Evolutionary conservation across 495 filamentous ascomycete genomes (phyloP), one percentile per base, ranked within the genome.

Genomic region (Aspergillus carlsbadensis): DNA sequence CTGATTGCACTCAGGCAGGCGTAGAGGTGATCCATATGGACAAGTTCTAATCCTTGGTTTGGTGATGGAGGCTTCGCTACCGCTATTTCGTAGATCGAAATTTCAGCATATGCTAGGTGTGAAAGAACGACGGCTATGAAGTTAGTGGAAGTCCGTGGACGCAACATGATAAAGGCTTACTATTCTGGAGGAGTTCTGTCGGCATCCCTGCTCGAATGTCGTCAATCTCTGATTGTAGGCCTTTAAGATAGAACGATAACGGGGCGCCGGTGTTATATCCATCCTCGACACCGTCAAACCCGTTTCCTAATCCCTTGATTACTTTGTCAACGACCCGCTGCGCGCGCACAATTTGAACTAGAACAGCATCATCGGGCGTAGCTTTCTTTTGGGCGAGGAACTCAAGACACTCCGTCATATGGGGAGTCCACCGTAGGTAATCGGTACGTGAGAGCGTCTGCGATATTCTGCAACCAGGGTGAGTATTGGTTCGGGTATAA

Each of bases 1-100:
- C 56, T 55, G 5, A 61, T 55, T 2, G 46, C 50, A 51, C 59
- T 35, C n/a, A 66, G 58, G 48, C 57, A 63, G 1, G 54, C 37
- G 52, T 63, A 63, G 35, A 66, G 60, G 17, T 59, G 33, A 20
- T 61, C 55, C 4, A 61, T 44, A 4, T 57, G 54, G 13, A 48
- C 35, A 17, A 44, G 21, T 14, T 50, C 36, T 20, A 59, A 42
- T 10, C 44, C 57, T 5, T 49, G 41, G 29, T 21, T 11, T 20
- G 49, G 10, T 3, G 29, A 11, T 15, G 33, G 14, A 29, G 57
- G 21, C 22, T 54, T 59, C 2, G 31, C 33, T n/a, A 59, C 1
- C 5, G 57, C 29, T 2, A 34, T 36, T 17, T 60, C 57, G 37
- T 60, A 51, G 39, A 55, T 17, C 5, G n/a, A 22, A 0, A 33